A percentile compares a stretch with the other conserved stretches of the same genome.
These are phyloP conservation scores for Verticillium alfalfae DNA, from an alignment of 2,329 filamentous ascomycete genomes.

Conservation along the genomic window DNA sequence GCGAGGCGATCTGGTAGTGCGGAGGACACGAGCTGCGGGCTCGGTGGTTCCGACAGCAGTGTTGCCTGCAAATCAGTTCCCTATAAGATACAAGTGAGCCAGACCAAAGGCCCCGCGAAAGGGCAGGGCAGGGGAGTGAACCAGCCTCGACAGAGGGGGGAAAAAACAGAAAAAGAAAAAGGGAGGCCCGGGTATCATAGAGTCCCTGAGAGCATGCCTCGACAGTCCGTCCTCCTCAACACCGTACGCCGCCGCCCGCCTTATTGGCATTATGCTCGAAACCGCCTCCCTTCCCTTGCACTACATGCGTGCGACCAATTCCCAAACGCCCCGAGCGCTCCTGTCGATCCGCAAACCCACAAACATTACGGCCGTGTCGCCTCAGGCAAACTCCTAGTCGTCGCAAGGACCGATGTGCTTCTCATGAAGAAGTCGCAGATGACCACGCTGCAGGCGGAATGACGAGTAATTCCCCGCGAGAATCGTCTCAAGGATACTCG, in stretches of 20 bases:
- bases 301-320: background rate
- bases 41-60: background rate
- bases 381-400: conserved; percentile 12
- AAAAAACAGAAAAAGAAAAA: background rate
- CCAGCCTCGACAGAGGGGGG: no score
- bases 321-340: conserved; percentile 4
- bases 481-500: conserved; percentile 65
- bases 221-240: background rate
- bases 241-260: background rate
- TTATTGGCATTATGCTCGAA: background rate
- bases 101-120: background rate
- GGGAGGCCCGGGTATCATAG: background rate
- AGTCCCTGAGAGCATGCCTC: background rate
- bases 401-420: conserved; percentile 26
- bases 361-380: background rate
- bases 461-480: conserved; percentile 74
- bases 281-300: background rate
- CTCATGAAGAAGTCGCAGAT: conserved; percentile 48
- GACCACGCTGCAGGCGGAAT: conserved; percentile 64
- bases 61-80: conserved; percentile 1
- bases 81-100: background rate
- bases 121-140: background rate
- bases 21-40: background rate
- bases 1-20: background rate
- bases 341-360: background rate